These are phyloP conservation scores for Castanospermum australe DNA, from an alignment of 306 rosid genomes.

Conservation along the genomic window DNA sequence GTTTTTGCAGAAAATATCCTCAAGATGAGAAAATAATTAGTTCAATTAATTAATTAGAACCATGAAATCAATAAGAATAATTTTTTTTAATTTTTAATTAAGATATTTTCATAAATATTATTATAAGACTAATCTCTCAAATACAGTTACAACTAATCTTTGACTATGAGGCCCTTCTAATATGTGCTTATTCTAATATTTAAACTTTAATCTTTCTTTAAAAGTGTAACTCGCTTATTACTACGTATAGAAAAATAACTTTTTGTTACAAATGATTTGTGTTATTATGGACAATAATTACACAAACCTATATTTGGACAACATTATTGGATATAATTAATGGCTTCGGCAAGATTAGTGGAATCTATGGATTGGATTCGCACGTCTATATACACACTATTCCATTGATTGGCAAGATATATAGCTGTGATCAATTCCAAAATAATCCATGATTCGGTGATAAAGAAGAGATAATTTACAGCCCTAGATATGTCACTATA, in stretches of 20 bases:
- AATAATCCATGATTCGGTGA: constrained; percentile 15
- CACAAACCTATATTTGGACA: constrained; percentile 48
- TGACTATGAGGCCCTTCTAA: too few species aligned
- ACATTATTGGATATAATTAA: constrained; percentile 49
- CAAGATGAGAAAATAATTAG: not conserved
- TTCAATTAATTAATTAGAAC: not conserved
- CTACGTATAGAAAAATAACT: too few species aligned
- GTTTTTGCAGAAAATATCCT: not conserved
- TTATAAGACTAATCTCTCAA: too few species aligned
- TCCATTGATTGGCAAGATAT: constrained; percentile 19
- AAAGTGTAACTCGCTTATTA: too few species aligned
- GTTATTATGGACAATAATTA: constrained; percentile 52
- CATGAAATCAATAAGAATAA: constrained; percentile 8
- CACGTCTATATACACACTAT: constrained; percentile 39
- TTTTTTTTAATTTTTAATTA: too few species aligned
- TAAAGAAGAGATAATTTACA: not conserved
- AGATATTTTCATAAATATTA: too few species aligned
- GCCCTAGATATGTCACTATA: not conserved
- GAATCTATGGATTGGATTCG: constrained; percentile 43
- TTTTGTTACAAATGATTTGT: constrained; percentile 33
- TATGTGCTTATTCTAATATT: too few species aligned
- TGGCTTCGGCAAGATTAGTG: constrained; percentile 42
- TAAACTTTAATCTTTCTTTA: too few species aligned
- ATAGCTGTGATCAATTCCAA: constrained; percentile 30
- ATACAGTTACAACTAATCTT: too few species aligned